Base-by-base conservation (phyloP, 441 rosid species). In the Populus tomentosa region DNA sequence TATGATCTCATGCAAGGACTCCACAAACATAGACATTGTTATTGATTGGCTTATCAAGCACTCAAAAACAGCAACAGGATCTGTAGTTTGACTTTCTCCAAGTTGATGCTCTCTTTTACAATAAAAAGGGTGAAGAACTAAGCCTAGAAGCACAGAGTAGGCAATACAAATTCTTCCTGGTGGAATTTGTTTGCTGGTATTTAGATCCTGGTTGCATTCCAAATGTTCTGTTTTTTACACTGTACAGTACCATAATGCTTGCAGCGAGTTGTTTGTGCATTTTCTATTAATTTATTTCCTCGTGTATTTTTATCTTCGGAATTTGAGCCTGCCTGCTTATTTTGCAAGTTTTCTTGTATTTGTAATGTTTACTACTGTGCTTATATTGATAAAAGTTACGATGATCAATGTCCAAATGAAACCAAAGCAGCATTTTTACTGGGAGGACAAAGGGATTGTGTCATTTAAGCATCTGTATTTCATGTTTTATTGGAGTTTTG, bases 41-140 rank as follows among this genome's bases (percentile, higher is more conserved):
- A 89, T 96, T 6, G 98, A 96, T 77, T 92, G 99, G 99, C 97
- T 95, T 68, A 92, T 95, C 79, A 95, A 95, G 91, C 98, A 95
- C 83, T 94, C 98, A 4, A 92, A 82, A 84, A 81, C 92, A 2
- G 92, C 90, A 56, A 86, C 76, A 59, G 90, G 86, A 85, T 78
- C 7, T 3, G 10, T 26, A 6, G 16, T 56, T 26, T 53, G 72
- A 65, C 61, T 7, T 36, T 67, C 61, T 53, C 28, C 6, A 8
- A 32, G 64, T 38, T 61, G 9, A 53, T 38, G 7, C 1, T 63
- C 16, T 76, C 28, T 53, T 28, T 50, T 23, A 61, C 35, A 78
- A n/a, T 11, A 7, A 71, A 40, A 24, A 23, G 70, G 40, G 71
- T 36, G 18, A 59, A 69, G 26, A 30, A 59, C 56, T 4, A 67